Conservation (phyloP, 495 filamentous ascomycete genomes). For the Pseudevernia furfuracea region DNA sequence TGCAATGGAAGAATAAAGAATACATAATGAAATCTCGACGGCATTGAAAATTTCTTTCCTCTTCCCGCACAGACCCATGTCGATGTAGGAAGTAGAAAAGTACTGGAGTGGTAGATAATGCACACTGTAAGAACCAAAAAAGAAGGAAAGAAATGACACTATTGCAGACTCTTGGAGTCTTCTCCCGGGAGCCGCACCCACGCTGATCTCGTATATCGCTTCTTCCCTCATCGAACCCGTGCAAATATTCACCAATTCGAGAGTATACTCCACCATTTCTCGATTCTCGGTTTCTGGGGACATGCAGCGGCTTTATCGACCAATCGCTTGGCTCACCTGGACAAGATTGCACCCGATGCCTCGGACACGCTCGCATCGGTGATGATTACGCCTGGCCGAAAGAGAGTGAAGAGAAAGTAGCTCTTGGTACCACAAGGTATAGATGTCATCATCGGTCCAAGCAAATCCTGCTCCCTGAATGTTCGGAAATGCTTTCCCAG, state of each 20-base stretch:
- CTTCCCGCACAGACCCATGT: slow-evolving; percentile 3
- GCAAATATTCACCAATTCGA: too few species aligned
- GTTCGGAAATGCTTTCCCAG: background rate
- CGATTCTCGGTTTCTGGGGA: background rate
- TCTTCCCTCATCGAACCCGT: background rate
- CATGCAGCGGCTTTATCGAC: background rate
- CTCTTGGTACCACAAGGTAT: background rate
- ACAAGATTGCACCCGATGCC: background rate
- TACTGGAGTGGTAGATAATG: too few species aligned
- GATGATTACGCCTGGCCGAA: background rate
- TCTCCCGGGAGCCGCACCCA: background rate
- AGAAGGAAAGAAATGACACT: too few species aligned
- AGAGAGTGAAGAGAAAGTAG: background rate
- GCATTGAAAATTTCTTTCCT: background rate
- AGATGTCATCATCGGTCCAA: background rate
- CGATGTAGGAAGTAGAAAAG: background rate
- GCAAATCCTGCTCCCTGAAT: background rate
- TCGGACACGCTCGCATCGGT: slow-evolving; percentile 5
- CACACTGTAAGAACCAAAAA: background rate
- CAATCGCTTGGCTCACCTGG: background rate
- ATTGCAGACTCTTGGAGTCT: too few species aligned
- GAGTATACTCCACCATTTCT: too few species aligned
- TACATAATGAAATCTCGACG: too few species aligned
- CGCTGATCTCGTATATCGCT: background rate
- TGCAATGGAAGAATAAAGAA: background rate